Base-by-base conservation (phyloP, 2,329 filamentous ascomycete genomes). In the Fusarium continuum region DNA sequence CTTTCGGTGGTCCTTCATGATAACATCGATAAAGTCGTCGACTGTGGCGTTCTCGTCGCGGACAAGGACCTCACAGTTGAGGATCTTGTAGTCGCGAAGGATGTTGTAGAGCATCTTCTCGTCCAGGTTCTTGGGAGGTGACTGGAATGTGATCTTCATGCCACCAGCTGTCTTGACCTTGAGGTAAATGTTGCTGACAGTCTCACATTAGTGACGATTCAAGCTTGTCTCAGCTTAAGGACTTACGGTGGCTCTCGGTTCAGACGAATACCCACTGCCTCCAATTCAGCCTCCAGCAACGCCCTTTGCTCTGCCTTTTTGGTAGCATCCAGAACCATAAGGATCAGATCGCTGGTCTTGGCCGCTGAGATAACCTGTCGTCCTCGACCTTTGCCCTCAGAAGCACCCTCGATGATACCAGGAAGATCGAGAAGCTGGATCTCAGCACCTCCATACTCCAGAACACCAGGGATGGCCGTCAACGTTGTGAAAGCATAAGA, bases 21-120 rank as follows among this genome's bases (percentile, higher is more conserved):
- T 97, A 61, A 97, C 93, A 77, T 99, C 95, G 80, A 99, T 99
- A 77, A 99, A 91, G 78, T 99, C 94, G 79, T 99, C 95, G 29
- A 99, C 93, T 1, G 95, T 98, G 34, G 91, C 92, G 75, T 96
- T 88, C 73, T 99, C 95, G 75, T 99, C 95, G 70, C 95, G 91
- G 14, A 99, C 88, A 19, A 99, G 86, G 1, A 99, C 93, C 77
- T 99, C 95, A 78, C 91, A 95, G 81, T 99, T 99, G 58, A 99
- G 86, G 70, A 99, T 93, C 82, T 97, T 97, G 87, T 99, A 99
- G 83, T 99, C 95, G 68, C 92, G 90, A 45, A 99, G 84, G 73
- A 99, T 97, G 80, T 97, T 97, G 83, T 90, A 96, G 57, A 99
- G 84, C 91, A 99, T 97, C 81, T 96, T 97, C 77, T 99, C 94